phyloP scores from a whole-genome alignment of 2,329 filamentous ascomycete genomes.

The Fusarium oxysporum region DNA sequence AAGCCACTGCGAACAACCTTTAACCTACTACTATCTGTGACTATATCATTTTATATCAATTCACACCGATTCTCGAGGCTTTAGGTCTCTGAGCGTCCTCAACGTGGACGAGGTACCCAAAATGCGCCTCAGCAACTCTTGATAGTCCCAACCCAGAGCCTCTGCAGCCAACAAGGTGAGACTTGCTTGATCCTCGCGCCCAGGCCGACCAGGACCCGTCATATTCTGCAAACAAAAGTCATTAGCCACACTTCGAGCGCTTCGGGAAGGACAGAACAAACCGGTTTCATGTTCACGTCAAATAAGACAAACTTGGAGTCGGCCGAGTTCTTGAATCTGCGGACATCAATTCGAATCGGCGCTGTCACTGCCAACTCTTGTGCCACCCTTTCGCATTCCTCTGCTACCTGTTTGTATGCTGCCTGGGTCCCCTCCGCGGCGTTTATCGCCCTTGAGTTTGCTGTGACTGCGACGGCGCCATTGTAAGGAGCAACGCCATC shows the following conservation, averaged over 20 bases:
- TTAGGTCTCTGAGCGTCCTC: conserved; percentile 3
- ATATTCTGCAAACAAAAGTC: conserved; percentile 32
- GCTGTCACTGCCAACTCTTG: conserved; percentile 54
- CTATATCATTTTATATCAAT: not conserved
- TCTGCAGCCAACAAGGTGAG: conserved; percentile 31
- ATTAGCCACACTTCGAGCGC: not conserved
- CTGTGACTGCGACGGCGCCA: conserved; percentile 33
- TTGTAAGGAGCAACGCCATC: conserved; percentile 37
- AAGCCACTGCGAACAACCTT: conserved; percentile 19
- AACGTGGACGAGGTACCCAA: conserved; percentile 22
- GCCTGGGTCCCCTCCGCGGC: conserved; percentile 36
- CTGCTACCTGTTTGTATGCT: conserved; percentile 44
- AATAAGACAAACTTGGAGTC: conserved; percentile 58
- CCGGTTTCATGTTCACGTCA: conserved; percentile 65
- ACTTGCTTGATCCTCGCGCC: conserved; percentile 34
- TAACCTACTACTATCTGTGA: not conserved
- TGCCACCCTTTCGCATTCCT: conserved; percentile 56
- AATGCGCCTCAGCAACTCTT: conserved; percentile 20
- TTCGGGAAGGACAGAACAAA: conserved; percentile 44
- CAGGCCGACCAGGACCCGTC: conserved; percentile 31
- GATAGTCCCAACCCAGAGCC: conserved; percentile 31
- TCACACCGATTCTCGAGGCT: not conserved
- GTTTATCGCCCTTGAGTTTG: conserved; percentile 57
- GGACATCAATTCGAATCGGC: conserved; percentile 60
- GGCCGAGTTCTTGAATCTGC: conserved; percentile 49